Base-by-base conservation (phyloP, 352 stramenopile genomes). In the Phytophthora europaea region DNA sequence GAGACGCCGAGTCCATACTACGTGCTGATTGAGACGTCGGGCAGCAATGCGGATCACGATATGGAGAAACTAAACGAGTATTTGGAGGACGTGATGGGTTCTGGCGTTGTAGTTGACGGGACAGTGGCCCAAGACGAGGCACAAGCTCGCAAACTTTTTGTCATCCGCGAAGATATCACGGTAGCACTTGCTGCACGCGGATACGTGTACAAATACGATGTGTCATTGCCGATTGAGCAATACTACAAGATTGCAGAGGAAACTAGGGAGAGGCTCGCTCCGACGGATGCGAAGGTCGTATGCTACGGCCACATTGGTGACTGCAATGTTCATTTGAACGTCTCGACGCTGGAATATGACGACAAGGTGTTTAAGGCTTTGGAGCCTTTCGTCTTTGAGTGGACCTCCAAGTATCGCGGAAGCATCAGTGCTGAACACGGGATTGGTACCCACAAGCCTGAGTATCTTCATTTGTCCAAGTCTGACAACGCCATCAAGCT, bases 351-450 rank as follows among this genome's bases (percentile, higher is more conserved):
- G 7, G 67, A 80, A 55, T 91, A 93, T 48, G 81, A 95, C 59
- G 81, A 92, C 0, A 53, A 86, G 28, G 87, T 95, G 7, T 85
- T 90, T 51, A 72, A 81, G 45, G 80, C 79, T 1, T 73, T 95
- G 40, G 89, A 94, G 60, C 87, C 89, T 18, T 94, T 85, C 57
- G 74, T 96, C 23, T 96, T 94, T 62, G 87, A 94, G 73, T 96
- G 88, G 85, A 96, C 88, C 13, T 89, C 87, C 67, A 83, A 91
- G 65, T 85, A 83, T 65, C 88, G 88, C 45, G 98, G 98, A 43
- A 99, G 96, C 65, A 99, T 99, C 70, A 99, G 93, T 57, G 97
- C 98, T 28, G 98, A 99, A 79, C 98, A 99, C 80, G 98, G 98
- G 54, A 91, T 99, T 53, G 98, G 98, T 31, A 91, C 95, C 65